These are phyloP conservation scores for Fusarium vanettenii DNA, from an alignment of 2,329 filamentous ascomycete genomes.

Conservation along the genomic window DNA sequence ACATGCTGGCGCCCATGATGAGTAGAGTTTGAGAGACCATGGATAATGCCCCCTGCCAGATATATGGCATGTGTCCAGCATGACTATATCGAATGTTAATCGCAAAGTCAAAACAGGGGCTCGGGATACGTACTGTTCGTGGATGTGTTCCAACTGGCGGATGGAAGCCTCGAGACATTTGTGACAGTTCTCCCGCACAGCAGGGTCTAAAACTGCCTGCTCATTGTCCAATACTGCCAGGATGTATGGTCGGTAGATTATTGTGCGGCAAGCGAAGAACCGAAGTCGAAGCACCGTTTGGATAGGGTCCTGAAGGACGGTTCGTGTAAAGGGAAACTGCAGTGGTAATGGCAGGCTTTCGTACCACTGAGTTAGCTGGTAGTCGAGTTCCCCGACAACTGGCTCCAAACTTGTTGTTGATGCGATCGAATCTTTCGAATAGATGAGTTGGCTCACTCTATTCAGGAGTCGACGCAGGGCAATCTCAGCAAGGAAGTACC, in stretches of 20 bases:
- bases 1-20: constrained; percentile 88
- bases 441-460: constrained; percentile 82
- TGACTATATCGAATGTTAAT: constrained; percentile 61
- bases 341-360: constrained; percentile 79
- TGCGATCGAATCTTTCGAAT: constrained; percentile 77
- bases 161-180: constrained; percentile 85
- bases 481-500: constrained; percentile 89
- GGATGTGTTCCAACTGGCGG: constrained; percentile 82
- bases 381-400: constrained; percentile 83
- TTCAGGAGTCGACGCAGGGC: constrained; percentile 81
- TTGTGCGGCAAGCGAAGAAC: constrained; percentile 87
- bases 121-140: constrained; percentile 72
- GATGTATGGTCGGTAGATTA: constrained; percentile 88
- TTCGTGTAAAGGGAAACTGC: constrained; percentile 79
- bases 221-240: constrained; percentile 84
- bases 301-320: constrained; percentile 76
- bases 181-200: constrained; percentile 81
- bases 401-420: constrained; percentile 81
- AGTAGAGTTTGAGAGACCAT: constrained; percentile 85
- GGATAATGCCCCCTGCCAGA: constrained; percentile 86
- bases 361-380: constrained; percentile 87
- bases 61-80: constrained; percentile 84
- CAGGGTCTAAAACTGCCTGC: constrained; percentile 75
- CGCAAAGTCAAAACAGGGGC: not conserved
- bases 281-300: constrained; percentile 83